Evolutionary conservation across 2,329 filamentous ascomycete species (phyloP).

Genomic region (Lecanosticta acicola): DNA sequence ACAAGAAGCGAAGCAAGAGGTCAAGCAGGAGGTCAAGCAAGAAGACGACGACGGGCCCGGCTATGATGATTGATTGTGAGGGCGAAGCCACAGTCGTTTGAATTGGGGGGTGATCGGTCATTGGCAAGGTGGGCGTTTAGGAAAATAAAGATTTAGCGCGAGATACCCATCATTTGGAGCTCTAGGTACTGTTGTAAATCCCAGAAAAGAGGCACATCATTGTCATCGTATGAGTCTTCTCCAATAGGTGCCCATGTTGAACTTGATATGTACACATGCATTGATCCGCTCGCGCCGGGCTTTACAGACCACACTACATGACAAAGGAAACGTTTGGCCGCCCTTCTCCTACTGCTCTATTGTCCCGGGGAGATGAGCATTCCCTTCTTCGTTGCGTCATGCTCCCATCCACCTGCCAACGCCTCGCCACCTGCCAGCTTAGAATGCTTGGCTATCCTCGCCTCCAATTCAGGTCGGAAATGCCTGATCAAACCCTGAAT

Average conservation of each 20-base stretch:
- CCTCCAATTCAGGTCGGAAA: slow-evolving; percentile 93
- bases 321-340: not conserved
- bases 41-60: not conserved
- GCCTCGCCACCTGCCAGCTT: slow-evolving; percentile 65
- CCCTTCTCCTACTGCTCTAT: slow-evolving; percentile 45
- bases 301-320: not conserved
- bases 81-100: too few species aligned
- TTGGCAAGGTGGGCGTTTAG: too few species aligned
- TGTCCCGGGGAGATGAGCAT: slow-evolving; percentile 84
- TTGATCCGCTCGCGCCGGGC: not conserved
- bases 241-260: not conserved
- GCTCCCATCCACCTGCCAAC: slow-evolving; percentile 82
- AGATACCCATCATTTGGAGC: not conserved
- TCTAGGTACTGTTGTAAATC: not conserved
- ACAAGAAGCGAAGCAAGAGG: not conserved
- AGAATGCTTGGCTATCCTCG: slow-evolving; percentile 76
- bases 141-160: too few species aligned
- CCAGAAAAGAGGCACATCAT: not conserved
- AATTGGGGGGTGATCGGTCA: too few species aligned
- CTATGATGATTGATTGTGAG: not conserved
- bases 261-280: not conserved
- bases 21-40: not conserved
- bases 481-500: slow-evolving; percentile 97
- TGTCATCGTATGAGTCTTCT: not conserved
- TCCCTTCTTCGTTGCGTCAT: slow-evolving; percentile 68